These are phyloP conservation scores for Kazachstania taianensis DNA, from an alignment of 805 yeast species.

Conservation along the genomic window DNA sequence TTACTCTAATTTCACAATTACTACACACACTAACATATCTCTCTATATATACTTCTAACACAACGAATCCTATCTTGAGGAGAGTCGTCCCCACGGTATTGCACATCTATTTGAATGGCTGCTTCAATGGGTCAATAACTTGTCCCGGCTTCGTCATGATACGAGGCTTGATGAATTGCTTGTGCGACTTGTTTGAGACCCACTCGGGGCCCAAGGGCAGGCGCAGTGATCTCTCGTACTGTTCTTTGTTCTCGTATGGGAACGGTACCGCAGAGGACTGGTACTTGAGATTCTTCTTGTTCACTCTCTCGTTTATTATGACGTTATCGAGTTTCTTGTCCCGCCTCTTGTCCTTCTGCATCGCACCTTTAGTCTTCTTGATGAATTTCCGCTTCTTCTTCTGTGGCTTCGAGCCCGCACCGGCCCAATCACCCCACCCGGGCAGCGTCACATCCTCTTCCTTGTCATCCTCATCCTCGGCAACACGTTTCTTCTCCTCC, in stretches of 20 bases:
- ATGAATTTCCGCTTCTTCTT: constrained; percentile 50
- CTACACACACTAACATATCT: too few relatives aligned
- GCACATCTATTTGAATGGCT: constrained; percentile 63
- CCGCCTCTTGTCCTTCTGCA: constrained; percentile 56
- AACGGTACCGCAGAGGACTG: constrained; percentile 86
- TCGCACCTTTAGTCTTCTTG: constrained; percentile 69
- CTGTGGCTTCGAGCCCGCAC: constrained; percentile 41
- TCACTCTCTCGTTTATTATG: constrained; percentile 77
- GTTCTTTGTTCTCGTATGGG: constrained; percentile 88
- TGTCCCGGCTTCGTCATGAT: constrained; percentile 78
- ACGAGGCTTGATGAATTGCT: constrained; percentile 79
- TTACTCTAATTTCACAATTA: too few relatives aligned
- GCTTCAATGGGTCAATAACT: constrained; percentile 84
- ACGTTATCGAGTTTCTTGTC: constrained; percentile 73
- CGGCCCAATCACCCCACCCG: constrained; percentile 99
- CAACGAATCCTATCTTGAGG: too few relatives aligned
- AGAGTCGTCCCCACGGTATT: too few relatives aligned
- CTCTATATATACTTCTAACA: too few relatives aligned
- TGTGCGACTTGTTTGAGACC: constrained; percentile 82
- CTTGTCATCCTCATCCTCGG: constrained; percentile 75
- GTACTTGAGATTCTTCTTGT: constrained; percentile 77
- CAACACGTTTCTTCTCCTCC: constrained; percentile 57
- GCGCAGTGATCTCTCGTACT: constrained; percentile 85
- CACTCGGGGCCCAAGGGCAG: constrained; percentile 98
- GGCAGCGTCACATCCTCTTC: constrained; percentile 80